These are phyloP conservation scores for Alternaria incomplexa DNA, from an alignment of 2,329 filamentous ascomycete genomes.

Conservation along the genomic window DNA sequence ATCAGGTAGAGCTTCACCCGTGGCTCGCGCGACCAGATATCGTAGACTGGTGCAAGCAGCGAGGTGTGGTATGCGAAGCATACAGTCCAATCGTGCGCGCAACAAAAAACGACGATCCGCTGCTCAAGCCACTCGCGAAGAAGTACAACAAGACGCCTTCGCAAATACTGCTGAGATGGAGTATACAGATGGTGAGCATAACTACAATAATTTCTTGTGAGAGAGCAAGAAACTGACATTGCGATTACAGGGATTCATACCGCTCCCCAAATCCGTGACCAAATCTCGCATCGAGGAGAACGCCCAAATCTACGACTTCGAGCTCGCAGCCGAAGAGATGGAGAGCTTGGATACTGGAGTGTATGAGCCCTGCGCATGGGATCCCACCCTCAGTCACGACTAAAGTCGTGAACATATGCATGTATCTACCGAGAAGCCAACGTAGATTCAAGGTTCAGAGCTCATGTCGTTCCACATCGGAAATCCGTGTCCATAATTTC, in stretches of 20 bases:
- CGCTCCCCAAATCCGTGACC: constrained; percentile 68
- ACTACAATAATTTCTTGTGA: too few relatives aligned
- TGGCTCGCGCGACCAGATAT: constrained; percentile 85
- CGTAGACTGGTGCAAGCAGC: constrained; percentile 73
- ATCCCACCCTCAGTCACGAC: constrained; percentile 57
- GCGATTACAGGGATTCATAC: constrained; percentile 61
- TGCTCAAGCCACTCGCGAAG: constrained; percentile 58
- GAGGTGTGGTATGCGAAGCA: constrained; percentile 56
- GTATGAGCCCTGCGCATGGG: constrained; percentile 66
- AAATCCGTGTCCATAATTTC: background rate
- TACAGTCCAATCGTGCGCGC: constrained; percentile 55
- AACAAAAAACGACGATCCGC: constrained; percentile 59
- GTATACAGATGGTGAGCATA: constrained; percentile 47
- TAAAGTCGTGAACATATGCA: constrained; percentile 19
- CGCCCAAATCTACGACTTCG: constrained; percentile 65
- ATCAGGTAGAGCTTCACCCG: constrained; percentile 84
- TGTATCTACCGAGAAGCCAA: background rate
- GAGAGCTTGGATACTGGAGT: constrained; percentile 59
- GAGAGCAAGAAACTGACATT: background rate
- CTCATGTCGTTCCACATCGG: background rate
- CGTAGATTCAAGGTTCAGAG: background rate
- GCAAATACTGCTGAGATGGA: constrained; percentile 67
- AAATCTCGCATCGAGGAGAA: constrained; percentile 67
- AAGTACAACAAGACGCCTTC: constrained; percentile 65
- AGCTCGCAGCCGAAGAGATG: constrained; percentile 65